phyloP scores from a whole-genome alignment of 2,329 filamentous ascomycete genomes.

The Trichoderma breve region DNA sequence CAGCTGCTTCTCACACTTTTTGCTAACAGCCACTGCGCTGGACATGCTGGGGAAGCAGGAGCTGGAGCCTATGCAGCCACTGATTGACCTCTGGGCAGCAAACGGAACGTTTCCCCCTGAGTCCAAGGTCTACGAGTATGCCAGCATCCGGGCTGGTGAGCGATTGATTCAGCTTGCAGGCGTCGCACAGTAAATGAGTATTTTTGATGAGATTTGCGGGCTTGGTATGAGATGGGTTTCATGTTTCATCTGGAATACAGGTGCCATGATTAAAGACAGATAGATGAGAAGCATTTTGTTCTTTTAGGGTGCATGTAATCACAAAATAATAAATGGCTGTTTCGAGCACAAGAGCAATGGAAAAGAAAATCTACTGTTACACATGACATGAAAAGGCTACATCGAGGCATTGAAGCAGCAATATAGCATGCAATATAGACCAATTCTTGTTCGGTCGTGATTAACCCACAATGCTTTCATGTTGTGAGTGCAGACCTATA shows the following conservation, averaged over 20 bases:
- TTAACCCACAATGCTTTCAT: neutral
- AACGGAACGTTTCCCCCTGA: constrained; percentile 84
- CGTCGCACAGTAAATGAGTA: constrained; percentile 29
- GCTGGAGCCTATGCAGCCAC: constrained; percentile 90
- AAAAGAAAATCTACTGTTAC: neutral
- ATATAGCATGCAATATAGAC: neutral
- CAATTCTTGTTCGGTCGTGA: too few species aligned
- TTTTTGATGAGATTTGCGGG: neutral
- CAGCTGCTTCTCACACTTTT: constrained; percentile 83
- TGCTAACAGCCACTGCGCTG: constrained; percentile 75
- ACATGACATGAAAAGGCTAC: neutral
- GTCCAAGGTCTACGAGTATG: constrained; percentile 64
- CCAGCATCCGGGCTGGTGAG: constrained; percentile 60
- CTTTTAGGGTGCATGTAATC: constrained; percentile 23
- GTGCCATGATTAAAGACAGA: neutral
- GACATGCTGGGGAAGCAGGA: constrained; percentile 86
- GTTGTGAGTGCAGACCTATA: neutral
- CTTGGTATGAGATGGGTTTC: neutral
- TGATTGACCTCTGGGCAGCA: constrained; percentile 88
- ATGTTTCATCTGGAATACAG: neutral
- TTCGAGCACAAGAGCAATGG: neutral
- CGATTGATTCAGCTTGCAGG: constrained; percentile 52
- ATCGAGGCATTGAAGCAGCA: neutral
- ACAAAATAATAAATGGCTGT: neutral
- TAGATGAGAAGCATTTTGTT: constrained; percentile 32